Evolutionary conservation across 495 filamentous ascomycete species (phyloP).

Genomic region (Immersiella caudata): DNA sequence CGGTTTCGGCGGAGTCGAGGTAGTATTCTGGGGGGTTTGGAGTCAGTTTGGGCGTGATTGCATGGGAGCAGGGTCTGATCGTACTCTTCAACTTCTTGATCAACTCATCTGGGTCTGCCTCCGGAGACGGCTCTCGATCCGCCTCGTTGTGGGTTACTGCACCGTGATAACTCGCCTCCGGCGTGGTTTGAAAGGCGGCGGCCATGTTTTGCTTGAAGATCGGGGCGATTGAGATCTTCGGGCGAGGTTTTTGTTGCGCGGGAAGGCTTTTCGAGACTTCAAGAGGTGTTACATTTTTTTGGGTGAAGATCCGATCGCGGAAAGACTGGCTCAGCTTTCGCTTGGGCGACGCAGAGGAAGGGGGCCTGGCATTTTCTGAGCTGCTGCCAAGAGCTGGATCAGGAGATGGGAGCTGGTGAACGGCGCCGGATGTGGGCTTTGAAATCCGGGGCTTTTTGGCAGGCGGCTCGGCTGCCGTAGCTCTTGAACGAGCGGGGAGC

Average conservation of each 20-base stretch:
- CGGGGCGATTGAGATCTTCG: constrained; percentile 22
- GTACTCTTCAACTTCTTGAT: constrained; percentile 29
- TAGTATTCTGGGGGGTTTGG: constrained; percentile 26
- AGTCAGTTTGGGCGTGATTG: neutral
- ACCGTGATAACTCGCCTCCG: neutral
- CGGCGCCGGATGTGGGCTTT: neutral
- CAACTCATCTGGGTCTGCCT: constrained; percentile 19
- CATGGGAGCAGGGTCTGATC: neutral
- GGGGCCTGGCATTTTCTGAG: constrained; percentile 13
- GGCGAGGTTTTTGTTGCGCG: neutral
- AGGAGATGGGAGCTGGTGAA: constrained; percentile 6
- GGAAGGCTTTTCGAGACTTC: neutral
- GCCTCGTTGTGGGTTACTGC: neutral
- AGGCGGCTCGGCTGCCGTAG: neutral
- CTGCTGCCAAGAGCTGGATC: constrained; percentile 19
- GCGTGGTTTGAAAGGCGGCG: constrained; percentile 20
- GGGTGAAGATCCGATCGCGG: constrained; percentile 21
- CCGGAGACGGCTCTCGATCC: constrained; percentile 1
- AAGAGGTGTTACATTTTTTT: neutral
- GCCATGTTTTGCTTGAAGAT: constrained; percentile 17
- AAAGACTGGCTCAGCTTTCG: constrained; percentile 14
- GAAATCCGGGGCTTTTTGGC: neutral
- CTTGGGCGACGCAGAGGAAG: neutral
- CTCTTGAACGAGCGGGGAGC: neutral
- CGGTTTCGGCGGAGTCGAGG: constrained; percentile 19